Base-by-base conservation (phyloP, 2,329 filamentous ascomycete genomes). In the Diaporthe humulicola region DNA sequence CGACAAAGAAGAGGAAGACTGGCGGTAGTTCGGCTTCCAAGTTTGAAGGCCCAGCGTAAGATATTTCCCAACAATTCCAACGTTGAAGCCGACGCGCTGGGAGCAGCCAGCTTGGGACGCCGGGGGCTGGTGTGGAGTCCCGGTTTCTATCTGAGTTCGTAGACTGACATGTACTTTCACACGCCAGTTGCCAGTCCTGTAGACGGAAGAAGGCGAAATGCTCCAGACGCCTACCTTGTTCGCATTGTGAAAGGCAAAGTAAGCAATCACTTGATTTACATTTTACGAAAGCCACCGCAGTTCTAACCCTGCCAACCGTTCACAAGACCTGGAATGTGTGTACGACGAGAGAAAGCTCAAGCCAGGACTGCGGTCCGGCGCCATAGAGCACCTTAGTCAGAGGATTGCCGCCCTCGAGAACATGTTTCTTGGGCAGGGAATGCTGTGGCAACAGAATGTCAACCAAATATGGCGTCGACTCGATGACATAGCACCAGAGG, bases 171-270 rank as follows among this genome's bases (percentile, higher is more conserved):
- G 60, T 33, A 8, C 8, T 12, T 45, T 25, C 58, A 45, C 25
- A 9, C 17, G 25, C 25, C 40, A 64, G 60, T 22, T 87, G 85
- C 61, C 84, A 86, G 70, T 81, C 84, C 0, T 88, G 86, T 77
- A 83, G 85, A 6, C 85, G 82, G 70, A 86, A 85, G 77, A 87
- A 88, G 69, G 83, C 86, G 22, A 85, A 84, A 57, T 87, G 86
- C 78, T 84, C 84, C 36, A 79, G 85, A 30, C 78, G 81, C 38
- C 83, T 85, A 64, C 86, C 86, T 10, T 87, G 86, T 74, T 83
- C 84, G 0, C 83, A 86, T 67, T 87, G 85, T 69, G 76, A 81
- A 4, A 78, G 81, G 48, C 82, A 81, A 74, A 81, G 79, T 80
- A 70, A 76, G 78, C 78, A 33, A 1, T 48, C 12, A 3, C 25